These are phyloP conservation scores for Geotrichum europaeum DNA, from an alignment of 1,139 yeast species.

Conservation along the genomic window DNA sequence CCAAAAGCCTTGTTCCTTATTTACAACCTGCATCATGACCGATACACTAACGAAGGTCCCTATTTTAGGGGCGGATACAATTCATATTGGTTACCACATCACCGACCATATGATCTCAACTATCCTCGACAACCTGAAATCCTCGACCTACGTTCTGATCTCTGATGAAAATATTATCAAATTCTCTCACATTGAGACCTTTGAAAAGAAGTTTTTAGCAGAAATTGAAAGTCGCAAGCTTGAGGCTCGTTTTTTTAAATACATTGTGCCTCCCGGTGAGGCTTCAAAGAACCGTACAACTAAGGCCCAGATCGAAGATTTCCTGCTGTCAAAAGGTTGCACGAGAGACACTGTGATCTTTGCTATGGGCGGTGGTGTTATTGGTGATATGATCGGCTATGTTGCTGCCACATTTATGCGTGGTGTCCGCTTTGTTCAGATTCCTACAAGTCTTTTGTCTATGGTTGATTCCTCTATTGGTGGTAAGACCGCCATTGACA, in stretches of 20 bases:
- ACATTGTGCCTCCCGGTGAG: constrained; percentile 88
- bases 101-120: constrained; percentile 70
- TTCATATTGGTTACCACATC: constrained; percentile 86
- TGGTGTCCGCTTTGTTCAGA: constrained; percentile 89
- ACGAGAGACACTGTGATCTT: constrained; percentile 92
- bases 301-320: constrained; percentile 92
- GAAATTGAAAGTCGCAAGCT: constrained; percentile 33
- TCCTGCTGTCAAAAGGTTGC: constrained; percentile 75
- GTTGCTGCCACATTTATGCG: constrained; percentile 99
- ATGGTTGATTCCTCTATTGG: constrained; percentile 99
- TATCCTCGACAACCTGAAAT: constrained; percentile 54
- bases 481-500: constrained; percentile 97
- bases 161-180: constrained; percentile 78
- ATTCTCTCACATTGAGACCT: constrained; percentile 51
- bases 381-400: constrained; percentile 98
- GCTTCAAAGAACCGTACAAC: constrained; percentile 81
- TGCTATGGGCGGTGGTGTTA: constrained; percentile 98
- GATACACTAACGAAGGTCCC: constrained; percentile 25
- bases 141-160: constrained; percentile 87
- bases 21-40: constrained; percentile 3
- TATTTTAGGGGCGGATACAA: constrained; percentile 70
- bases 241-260: constrained; percentile 59
- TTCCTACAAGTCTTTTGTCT: constrained; percentile 88
- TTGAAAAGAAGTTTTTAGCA: constrained; percentile 35
- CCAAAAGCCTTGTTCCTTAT: not conserved